Conservation (phyloP, 208 protist species). For the Dictyostelium gargantuum region DNA sequence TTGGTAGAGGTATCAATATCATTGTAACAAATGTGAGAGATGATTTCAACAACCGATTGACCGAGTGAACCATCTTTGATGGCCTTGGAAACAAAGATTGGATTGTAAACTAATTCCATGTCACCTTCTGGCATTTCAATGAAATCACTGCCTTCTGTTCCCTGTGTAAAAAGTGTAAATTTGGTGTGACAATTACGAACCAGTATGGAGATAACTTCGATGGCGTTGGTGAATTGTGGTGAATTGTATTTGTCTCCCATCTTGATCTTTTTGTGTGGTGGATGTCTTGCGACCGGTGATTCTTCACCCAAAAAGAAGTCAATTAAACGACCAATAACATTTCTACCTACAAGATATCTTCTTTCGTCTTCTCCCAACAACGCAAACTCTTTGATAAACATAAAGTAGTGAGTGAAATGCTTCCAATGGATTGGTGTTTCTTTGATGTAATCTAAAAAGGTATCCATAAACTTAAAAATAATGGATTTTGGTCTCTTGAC, state of each 20-base stretch:
- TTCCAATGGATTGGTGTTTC: slow-evolving; percentile 61
- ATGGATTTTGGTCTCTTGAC: background rate
- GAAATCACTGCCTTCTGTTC: too few relatives aligned
- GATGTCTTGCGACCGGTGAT: background rate
- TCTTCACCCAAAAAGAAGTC: slow-evolving; percentile 77
- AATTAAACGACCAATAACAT: slow-evolving; percentile 63
- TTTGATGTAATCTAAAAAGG: slow-evolving; percentile 43
- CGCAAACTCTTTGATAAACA: slow-evolving; percentile 72
- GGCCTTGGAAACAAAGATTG: slow-evolving; percentile 10
- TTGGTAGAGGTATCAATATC: background rate
- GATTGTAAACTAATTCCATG: slow-evolving; percentile 61
- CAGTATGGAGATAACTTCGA: slow-evolving; percentile 37
- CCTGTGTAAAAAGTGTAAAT: too few relatives aligned
- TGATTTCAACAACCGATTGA: background rate
- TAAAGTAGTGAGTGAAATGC: slow-evolving; percentile 73
- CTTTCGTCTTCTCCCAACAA: slow-evolving; percentile 64
- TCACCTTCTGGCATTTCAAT: slow-evolving; percentile 42
- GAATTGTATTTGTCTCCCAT: slow-evolving; percentile 77
- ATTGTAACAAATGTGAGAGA: background rate
- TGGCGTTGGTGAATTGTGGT: slow-evolving; percentile 38
- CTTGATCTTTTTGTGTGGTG: slow-evolving; percentile 64
- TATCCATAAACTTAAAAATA: slow-evolving; percentile 58
- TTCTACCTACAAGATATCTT: slow-evolving; percentile 40
- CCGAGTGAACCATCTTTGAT: background rate
- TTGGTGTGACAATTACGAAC: slow-evolving; percentile 40